phyloP scores from a whole-genome alignment of 2,329 filamentous ascomycete species.

The Bipolaris gigantea region DNA sequence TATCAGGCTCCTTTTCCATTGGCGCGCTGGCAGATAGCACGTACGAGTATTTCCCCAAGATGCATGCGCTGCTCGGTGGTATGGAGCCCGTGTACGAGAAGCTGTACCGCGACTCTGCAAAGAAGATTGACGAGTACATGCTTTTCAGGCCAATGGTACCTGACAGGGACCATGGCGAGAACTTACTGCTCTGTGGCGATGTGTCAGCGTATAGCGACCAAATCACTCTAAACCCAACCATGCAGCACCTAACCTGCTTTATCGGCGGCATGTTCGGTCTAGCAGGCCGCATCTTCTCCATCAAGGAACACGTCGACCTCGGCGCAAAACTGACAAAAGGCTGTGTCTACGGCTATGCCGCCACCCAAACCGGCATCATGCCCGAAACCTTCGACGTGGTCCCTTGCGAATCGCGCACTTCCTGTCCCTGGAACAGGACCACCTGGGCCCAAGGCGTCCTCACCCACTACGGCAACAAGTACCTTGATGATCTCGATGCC shows the following conservation, averaged over 20 bases:
- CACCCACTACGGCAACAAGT: slow-evolving; percentile 21
- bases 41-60: slow-evolving; percentile 46
- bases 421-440: slow-evolving; percentile 59
- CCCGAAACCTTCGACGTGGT: slow-evolving; percentile 59
- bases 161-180: slow-evolving; percentile 24
- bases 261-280: slow-evolving; percentile 64
- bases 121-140: slow-evolving; percentile 51
- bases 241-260: slow-evolving; percentile 63
- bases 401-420: slow-evolving; percentile 47
- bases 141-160: slow-evolving; percentile 52
- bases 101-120: slow-evolving; percentile 58
- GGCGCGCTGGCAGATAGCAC: slow-evolving; percentile 45
- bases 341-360: slow-evolving; percentile 63
- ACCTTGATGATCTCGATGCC: slow-evolving; percentile 16
- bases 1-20: slow-evolving; percentile 36
- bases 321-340: slow-evolving; percentile 62
- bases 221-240: slow-evolving; percentile 49
- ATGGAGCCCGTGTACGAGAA: slow-evolving; percentile 52
- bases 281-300: slow-evolving; percentile 59
- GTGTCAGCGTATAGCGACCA: slow-evolving; percentile 28
- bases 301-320: slow-evolving; percentile 56
- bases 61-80: slow-evolving; percentile 44
- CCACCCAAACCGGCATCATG: slow-evolving; percentile 61
- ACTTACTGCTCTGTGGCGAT: slow-evolving; percentile 42
- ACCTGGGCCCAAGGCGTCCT: slow-evolving; percentile 50